Conservation (phyloP, 495 filamentous ascomycete species). For the Tuber umbilicatum region DNA sequence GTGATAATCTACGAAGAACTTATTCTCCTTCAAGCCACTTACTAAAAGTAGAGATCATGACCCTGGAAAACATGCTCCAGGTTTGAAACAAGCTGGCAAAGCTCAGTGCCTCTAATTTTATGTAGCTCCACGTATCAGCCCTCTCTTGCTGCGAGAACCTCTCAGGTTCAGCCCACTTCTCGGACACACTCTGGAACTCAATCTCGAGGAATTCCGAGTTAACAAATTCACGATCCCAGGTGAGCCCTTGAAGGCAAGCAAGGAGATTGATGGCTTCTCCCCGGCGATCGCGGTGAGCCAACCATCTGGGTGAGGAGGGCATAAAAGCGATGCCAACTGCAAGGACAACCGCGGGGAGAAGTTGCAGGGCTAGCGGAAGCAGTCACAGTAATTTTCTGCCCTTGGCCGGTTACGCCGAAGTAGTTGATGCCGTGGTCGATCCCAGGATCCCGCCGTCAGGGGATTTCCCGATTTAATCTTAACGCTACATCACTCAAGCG, state of each 20-base stretch:
- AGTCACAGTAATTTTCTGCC: constrained; percentile 67
- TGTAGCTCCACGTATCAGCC: constrained; percentile 27
- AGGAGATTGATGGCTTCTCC: constrained; percentile 63
- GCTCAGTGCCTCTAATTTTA: constrained; percentile 32
- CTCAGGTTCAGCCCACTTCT: constrained; percentile 65
- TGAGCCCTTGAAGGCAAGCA: constrained; percentile 57
- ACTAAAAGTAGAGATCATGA: constrained; percentile 59
- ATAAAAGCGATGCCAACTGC: constrained; percentile 70
- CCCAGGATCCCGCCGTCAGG: constrained; percentile 16
- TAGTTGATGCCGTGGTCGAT: constrained; percentile 62
- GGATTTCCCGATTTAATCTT: neutral
- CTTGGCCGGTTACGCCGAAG: constrained; percentile 61
- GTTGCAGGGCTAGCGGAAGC: constrained; percentile 57
- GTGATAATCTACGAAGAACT: neutral
- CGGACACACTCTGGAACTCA: constrained; percentile 69
- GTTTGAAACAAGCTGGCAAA: constrained; percentile 55
- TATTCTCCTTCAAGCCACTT: constrained; percentile 48
- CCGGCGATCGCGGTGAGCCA: constrained; percentile 66
- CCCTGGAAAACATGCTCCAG: constrained; percentile 66
- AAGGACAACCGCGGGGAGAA: constrained; percentile 55
- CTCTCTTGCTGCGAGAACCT: constrained; percentile 53
- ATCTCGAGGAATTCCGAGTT: constrained; percentile 77
- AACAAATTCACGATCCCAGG: constrained; percentile 58
- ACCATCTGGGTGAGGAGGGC: constrained; percentile 76
- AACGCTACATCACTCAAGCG: neutral